Percentiles rank a stretch among this genome's conserved stretches.
Evolutionary conservation across 2,329 filamentous ascomycete species (phyloP).

Genomic region (Beauveria asiatica): DNA sequence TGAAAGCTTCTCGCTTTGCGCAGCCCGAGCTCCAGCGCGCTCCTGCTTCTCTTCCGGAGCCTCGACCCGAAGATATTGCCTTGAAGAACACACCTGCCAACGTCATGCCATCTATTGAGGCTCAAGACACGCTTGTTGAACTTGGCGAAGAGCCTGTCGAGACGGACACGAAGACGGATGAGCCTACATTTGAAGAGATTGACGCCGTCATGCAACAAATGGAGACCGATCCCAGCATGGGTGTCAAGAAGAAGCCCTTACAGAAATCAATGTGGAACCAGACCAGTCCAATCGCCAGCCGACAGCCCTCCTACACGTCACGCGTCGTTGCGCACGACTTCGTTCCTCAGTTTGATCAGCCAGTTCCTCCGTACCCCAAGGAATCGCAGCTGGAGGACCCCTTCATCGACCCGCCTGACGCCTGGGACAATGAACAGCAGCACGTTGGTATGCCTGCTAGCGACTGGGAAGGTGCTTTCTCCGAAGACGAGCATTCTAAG

Average conservation of each 20-base stretch:
- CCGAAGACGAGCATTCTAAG: conserved; percentile 75
- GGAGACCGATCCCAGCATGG: conserved; percentile 62
- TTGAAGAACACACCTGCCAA: neutral
- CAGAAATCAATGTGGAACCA: conserved; percentile 40
- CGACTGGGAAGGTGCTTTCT: conserved; percentile 86
- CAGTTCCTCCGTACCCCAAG: neutral
- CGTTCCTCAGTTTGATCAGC: conserved; percentile 2
- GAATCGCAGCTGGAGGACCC: conserved; percentile 49
- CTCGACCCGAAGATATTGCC: conserved; percentile 12
- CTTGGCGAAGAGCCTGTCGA: conserved; percentile 16
- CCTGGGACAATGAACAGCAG: conserved; percentile 24
- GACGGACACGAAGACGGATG: conserved; percentile 20
- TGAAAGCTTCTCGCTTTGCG: conserved; percentile 38
- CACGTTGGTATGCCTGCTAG: conserved; percentile 59
- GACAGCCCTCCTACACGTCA: neutral
- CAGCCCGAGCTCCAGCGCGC: conserved; percentile 27
- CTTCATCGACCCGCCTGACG: conserved; percentile 46
- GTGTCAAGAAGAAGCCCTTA: conserved; percentile 53
- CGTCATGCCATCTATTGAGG: conserved; percentile 11
- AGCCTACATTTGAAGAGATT: conserved; percentile 69
- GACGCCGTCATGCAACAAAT: conserved; percentile 88
- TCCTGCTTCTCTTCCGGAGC: conserved; percentile 16
- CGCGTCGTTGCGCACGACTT: neutral
- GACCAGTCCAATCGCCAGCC: conserved; percentile 27
- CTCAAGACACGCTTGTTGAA: conserved; percentile 14